These are phyloP conservation scores for Coccomyxa subellipsoidea DNA, from an alignment of 163 green algal genomes.

Conservation along the genomic window DNA sequence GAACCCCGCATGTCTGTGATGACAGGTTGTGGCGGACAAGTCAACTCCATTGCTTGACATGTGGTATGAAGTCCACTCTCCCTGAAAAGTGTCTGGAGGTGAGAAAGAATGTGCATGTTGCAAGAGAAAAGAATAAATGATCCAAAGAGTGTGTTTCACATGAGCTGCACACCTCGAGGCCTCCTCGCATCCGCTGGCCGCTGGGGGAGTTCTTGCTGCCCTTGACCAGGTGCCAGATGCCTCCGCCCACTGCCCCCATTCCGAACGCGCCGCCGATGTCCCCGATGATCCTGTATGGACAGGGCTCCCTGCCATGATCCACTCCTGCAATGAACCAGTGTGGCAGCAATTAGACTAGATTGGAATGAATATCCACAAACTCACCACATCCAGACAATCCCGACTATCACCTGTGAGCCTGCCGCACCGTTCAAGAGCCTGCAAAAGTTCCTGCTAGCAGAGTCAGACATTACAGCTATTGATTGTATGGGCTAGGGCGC, in stretches of 20 bases:
- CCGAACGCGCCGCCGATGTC: constrained; percentile 97
- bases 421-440: too few species aligned
- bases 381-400: neutral
- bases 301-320: constrained; percentile 74
- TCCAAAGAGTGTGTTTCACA: neutral
- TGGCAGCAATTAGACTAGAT: neutral
- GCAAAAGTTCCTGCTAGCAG: too few species aligned
- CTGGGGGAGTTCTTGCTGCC: constrained; percentile 89
- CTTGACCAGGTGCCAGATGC: constrained; percentile 90
- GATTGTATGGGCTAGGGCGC: too few species aligned
- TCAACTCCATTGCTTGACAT: too few species aligned
- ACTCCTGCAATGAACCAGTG: constrained; percentile 34
- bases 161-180: constrained; percentile 70
- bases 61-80: too few species aligned
- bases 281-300: constrained; percentile 92
- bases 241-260: constrained; percentile 96
- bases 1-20: too few species aligned
- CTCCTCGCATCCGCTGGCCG: constrained; percentile 67
- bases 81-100: too few species aligned
- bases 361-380: neutral
- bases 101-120: neutral
- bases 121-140: neutral
- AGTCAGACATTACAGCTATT: too few species aligned
- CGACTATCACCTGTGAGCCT: too few species aligned
- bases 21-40: too few species aligned